These are phyloP conservation scores for Arthroderma sp. DNA, from an alignment of 2,329 filamentous ascomycete genomes.

Conservation along the genomic window DNA sequence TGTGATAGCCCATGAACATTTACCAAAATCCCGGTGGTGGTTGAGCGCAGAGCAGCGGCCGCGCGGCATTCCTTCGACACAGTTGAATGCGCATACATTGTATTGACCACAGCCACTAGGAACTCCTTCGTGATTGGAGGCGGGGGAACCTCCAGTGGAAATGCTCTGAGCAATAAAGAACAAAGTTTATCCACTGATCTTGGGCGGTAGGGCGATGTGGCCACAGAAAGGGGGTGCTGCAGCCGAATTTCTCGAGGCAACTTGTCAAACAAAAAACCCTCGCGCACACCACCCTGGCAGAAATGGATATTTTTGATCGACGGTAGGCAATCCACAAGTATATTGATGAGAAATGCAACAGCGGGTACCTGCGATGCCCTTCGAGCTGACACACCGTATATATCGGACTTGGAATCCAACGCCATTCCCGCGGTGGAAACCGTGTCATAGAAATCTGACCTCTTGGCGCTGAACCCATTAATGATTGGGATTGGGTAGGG, in stretches of 20 bases:
- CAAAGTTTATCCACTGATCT: constrained; percentile 36
- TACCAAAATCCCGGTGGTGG: constrained; percentile 54
- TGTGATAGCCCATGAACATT: constrained; percentile 63
- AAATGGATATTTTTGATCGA: constrained; percentile 63
- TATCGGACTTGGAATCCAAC: constrained; percentile 21
- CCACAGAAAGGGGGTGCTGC: constrained; percentile 53
- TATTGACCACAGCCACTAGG: constrained; percentile 45
- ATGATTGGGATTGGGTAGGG: constrained; percentile 77
- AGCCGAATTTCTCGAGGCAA: constrained; percentile 48
- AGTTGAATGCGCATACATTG: constrained; percentile 42
- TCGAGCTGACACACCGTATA: constrained; percentile 66
- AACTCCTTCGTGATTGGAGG: constrained; percentile 34
- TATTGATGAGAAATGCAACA: constrained; percentile 66
- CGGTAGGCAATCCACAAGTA: constrained; percentile 56
- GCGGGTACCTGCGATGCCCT: constrained; percentile 72
- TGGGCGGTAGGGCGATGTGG: constrained; percentile 42
- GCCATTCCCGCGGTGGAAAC: constrained; percentile 31
- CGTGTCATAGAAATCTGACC: constrained; percentile 46
- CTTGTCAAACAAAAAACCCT: constrained; percentile 65
- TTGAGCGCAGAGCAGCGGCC: constrained; percentile 57
- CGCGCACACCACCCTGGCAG: constrained; percentile 75
- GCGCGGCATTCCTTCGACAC: constrained; percentile 45
- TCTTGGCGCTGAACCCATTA: constrained; percentile 57
- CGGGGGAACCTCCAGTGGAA: constrained; percentile 32
- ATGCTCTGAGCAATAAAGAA: constrained; percentile 31